Evolutionary conservation across 2,329 filamentous ascomycete genomes (phyloP).

Genomic region (Hymenoscyphus salicellus): DNA sequence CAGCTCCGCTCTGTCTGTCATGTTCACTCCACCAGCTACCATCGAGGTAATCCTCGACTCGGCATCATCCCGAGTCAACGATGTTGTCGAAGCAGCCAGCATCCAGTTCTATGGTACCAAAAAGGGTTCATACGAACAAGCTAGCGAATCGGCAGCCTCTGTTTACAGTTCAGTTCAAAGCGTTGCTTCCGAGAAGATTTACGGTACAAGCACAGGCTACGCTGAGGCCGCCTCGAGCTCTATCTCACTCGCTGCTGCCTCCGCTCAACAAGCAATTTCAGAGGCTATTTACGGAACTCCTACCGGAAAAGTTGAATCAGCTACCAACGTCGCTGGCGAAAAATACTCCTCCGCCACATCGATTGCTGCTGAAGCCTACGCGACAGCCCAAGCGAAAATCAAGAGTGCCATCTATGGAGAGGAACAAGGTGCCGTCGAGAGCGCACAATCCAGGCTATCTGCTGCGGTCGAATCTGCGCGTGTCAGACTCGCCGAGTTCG

Average conservation of each 20-base stretch:
- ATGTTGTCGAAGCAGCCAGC: conserved; percentile 58
- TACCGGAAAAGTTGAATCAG: conserved; percentile 46
- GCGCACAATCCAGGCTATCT: conserved; percentile 30
- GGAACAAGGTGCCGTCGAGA: conserved; percentile 32
- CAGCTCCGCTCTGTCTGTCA: conserved; percentile 44
- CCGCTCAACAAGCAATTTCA: conserved; percentile 54
- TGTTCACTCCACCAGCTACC: conserved; percentile 56
- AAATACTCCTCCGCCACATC: conserved; percentile 25
- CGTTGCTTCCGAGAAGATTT: conserved; percentile 52
- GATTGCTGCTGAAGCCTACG: conserved; percentile 21
- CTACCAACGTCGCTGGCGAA: conserved; percentile 29
- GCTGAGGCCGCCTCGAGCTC: conserved; percentile 51
- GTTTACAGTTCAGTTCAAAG: conserved; percentile 50
- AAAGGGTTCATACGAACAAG: conserved; percentile 53
- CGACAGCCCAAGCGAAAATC: conserved; percentile 22
- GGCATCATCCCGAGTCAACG: conserved; percentile 55
- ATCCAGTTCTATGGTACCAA: conserved; percentile 55
- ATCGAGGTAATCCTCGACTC: conserved; percentile 56
- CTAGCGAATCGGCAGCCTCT: conserved; percentile 50
- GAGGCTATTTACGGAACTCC: conserved; percentile 56
- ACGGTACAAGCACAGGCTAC: conserved; percentile 52
- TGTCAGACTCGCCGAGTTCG: conserved; percentile 30
- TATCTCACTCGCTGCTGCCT: conserved; percentile 52
- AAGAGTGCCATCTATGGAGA: conserved; percentile 29
- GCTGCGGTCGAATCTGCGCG: conserved; percentile 32